Evolutionary conservation across 306 rosid genomes (phyloP).

Genomic region (Dryas alaskensis): DNA sequence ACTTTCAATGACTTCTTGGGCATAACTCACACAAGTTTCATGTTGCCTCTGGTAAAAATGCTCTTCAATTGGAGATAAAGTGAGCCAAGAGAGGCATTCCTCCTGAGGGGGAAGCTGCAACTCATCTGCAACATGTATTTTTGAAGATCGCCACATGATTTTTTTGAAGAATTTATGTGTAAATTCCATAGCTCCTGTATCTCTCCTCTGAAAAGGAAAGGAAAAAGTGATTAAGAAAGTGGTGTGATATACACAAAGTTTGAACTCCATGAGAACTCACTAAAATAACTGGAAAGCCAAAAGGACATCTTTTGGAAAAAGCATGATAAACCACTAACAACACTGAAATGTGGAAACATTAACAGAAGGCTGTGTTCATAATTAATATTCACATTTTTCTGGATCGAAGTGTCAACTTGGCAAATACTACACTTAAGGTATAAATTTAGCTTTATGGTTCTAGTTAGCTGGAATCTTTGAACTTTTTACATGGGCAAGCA

Average conservation of each 20-base stretch:
- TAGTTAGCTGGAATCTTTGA: background rate
- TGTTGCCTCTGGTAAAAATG: constrained; percentile 97
- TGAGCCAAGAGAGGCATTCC: constrained; percentile 84
- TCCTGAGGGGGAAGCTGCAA: constrained; percentile 92
- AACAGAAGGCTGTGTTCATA: background rate
- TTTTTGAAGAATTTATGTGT: constrained; percentile 70
- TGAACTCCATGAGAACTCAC: constrained; percentile 2
- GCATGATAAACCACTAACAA: background rate
- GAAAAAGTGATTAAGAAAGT: constrained; percentile 18
- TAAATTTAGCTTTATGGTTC: background rate
- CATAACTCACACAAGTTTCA: constrained; percentile 77
- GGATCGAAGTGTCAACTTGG: background rate
- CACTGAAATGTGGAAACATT: background rate
- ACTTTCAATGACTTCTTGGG: constrained; percentile 78
- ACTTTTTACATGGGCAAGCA: background rate
- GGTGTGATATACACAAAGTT: constrained; percentile 6
- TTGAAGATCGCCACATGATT: constrained; percentile 96
- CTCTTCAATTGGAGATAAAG: constrained; percentile 85
- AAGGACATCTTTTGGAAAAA: background rate
- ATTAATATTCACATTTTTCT: background rate
- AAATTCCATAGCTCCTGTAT: constrained; percentile 71
- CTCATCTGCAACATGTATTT: constrained; percentile 79
- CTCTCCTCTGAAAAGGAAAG: constrained; percentile 64
- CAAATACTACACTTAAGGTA: background rate
- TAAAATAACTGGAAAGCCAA: background rate